Evolutionary conservation across 1,284 basidiomycete genomes (phyloP), one percentile per base, ranked within the genome.

Genomic region (Ganoderma lucidum): DNA sequence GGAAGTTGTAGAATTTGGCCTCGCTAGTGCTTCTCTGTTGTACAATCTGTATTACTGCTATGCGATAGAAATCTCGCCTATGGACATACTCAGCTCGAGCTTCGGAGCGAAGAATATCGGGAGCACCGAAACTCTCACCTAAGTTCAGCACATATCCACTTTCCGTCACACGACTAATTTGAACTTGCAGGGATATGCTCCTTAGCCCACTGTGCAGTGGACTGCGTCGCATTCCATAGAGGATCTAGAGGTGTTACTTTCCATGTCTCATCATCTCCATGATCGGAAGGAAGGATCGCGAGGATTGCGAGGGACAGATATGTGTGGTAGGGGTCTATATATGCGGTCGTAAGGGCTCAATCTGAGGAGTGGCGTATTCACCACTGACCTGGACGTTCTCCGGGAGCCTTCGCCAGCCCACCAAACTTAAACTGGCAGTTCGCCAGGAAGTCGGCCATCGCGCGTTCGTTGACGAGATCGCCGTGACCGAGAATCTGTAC

Each of bases 271-370:
- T 81, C 80, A 41, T 79, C 77, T 48, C 75, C 71, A 10, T 75
- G 74, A 35, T 68, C 64, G 0, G 87, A 86, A 12, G 87, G 85
- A 71, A 89, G 89, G 73, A 96, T 84, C 1, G 93, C 86, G 42
- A 97, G 77, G 0, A 93, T 91, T 0, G 96, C 96, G 30, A 97
- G 82, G 2, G 94, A 91, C 37, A 98, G 85, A 79, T 97, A 98
- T 0, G 95, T 96, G 76, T 98, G 96, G 79, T 91, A 97, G 9
- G 94, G 96, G 83, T 97, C 95, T 90, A 75, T 10, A 28, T 12
- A 62, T 64, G 32, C n/a, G 62, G 44, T 67, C 61, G 14, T n/a
- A 28, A 70, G 6, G 65, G 37, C 39, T 9, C 32, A 30, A 17
- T 51, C 51, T 30, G 42, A n/a, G 12, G 28, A 62, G 12, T 23